Conservation (phyloP, 441 rosid genomes). For the Adansonia madagascariensis region DNA sequence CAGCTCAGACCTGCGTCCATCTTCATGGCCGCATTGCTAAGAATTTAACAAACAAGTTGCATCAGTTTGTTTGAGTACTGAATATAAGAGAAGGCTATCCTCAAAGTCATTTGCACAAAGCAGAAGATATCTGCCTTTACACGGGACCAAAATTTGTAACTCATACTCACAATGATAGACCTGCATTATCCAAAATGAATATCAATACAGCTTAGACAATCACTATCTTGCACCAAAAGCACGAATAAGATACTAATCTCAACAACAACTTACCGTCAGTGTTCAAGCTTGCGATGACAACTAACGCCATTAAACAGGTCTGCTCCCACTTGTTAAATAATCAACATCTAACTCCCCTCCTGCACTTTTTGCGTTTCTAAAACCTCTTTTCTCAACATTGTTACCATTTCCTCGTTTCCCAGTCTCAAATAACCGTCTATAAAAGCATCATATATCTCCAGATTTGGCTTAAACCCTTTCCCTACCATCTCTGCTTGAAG, state of each 20-base stretch:
- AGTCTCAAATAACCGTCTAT: conserved; percentile 53
- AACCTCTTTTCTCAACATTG: conserved; percentile 59
- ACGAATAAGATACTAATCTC: neutral
- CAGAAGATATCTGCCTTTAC: neutral
- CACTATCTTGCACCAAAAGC: conserved; percentile 1
- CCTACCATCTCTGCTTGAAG: conserved; percentile 87
- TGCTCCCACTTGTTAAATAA: neutral
- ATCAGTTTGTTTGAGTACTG: neutral
- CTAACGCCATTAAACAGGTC: neutral
- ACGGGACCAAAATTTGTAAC: neutral
- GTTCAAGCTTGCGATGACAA: neutral
- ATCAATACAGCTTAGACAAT: neutral
- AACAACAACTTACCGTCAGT: neutral
- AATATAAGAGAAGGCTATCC: neutral
- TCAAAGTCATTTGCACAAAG: neutral
- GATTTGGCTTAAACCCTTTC: conserved; percentile 64
- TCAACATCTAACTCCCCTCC: conserved; percentile 25
- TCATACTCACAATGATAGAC: neutral
- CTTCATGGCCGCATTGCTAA: neutral
- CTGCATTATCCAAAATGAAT: conserved; percentile 20
- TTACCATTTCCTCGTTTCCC: conserved; percentile 62
- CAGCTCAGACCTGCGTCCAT: neutral
- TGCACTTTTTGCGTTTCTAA: conserved; percentile 37
- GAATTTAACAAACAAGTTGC: neutral
- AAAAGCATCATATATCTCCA: conserved; percentile 57